Evolutionary conservation across 2,329 filamentous ascomycete genomes (phyloP).

Genomic region (Cordyceps pruinosa): DNA sequence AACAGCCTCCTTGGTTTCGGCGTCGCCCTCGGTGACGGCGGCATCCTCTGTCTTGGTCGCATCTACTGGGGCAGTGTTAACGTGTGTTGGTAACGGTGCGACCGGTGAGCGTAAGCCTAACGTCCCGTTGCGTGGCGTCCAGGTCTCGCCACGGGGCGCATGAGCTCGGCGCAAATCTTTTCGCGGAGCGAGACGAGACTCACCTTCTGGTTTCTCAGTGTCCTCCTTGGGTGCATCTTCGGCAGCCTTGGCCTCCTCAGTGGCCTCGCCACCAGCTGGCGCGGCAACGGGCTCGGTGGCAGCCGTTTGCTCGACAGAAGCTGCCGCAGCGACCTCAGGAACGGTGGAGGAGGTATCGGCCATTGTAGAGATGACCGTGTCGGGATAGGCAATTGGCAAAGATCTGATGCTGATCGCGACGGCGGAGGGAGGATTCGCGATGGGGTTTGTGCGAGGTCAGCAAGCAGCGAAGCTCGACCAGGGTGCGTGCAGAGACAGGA

Average conservation of each 20-base stretch:
- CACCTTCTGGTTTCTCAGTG: conserved; percentile 26
- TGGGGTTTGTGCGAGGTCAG: conserved; percentile 3
- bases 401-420: conserved; percentile 1
- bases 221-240: conserved; percentile 23
- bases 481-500: conserved; percentile 9
- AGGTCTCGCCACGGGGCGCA: neutral
- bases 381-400: conserved; percentile 6
- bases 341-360: conserved; percentile 32
- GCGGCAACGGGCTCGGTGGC: conserved; percentile 23
- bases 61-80: conserved; percentile 3
- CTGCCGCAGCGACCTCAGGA: conserved; percentile 28
- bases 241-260: conserved; percentile 19
- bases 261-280: conserved; percentile 17
- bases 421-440: neutral
- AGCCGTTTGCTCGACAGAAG: conserved; percentile 17
- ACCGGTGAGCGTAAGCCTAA: neutral
- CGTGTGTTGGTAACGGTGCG: neutral
- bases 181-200: conserved; percentile 15
- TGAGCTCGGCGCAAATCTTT: neutral
- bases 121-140: neutral
- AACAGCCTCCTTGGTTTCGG: conserved; percentile 46
- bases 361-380: conserved; percentile 24
- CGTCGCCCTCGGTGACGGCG: conserved; percentile 33
- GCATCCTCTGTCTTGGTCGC: conserved; percentile 22
- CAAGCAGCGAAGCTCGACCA: conserved; percentile 10